Evolutionary conservation across 805 yeast species (phyloP).

Genomic region (Myxozyma udenii): DNA sequence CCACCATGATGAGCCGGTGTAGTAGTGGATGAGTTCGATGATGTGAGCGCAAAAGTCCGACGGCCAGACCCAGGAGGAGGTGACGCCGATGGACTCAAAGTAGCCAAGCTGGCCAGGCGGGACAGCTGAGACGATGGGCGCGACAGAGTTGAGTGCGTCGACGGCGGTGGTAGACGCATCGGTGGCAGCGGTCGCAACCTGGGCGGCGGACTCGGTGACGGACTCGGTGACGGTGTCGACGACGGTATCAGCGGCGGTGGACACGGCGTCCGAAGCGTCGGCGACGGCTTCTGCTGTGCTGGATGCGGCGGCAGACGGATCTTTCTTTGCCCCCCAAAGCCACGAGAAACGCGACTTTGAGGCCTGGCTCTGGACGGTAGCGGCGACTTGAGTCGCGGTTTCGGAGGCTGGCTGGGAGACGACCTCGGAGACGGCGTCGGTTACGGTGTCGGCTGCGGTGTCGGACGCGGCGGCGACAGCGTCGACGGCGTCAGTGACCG

Average conservation of each 20-base stretch:
- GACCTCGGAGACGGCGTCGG: background rate
- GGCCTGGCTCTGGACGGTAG: too few species aligned
- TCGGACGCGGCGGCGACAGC: slow-evolving; percentile 1
- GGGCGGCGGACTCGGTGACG: background rate
- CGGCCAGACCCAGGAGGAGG: slow-evolving; percentile 83
- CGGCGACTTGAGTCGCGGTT: too few species aligned
- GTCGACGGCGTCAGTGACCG: background rate
- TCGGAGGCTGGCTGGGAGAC: too few species aligned
- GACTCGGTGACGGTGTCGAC: background rate
- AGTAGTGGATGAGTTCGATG: slow-evolving; percentile 79
- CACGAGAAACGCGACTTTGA: too few species aligned
- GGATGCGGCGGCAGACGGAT: too few species aligned
- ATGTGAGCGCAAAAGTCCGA: slow-evolving; percentile 72
- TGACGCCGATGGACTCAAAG: slow-evolving; percentile 80
- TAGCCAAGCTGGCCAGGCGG: slow-evolving; percentile 69
- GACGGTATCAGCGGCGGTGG: background rate
- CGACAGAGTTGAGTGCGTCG: slow-evolving; percentile 1
- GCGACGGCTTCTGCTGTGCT: too few species aligned
- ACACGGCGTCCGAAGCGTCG: too few species aligned
- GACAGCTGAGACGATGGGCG: slow-evolving; percentile 1
- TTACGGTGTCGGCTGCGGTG: background rate
- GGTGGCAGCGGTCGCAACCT: background rate
- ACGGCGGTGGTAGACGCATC: background rate
- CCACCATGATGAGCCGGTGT: slow-evolving; percentile 97
- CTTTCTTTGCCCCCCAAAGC: too few species aligned